Evolutionary conservation across 805 yeast species (phyloP).

Genomic region (Zygosaccharomyces bailii): DNA sequence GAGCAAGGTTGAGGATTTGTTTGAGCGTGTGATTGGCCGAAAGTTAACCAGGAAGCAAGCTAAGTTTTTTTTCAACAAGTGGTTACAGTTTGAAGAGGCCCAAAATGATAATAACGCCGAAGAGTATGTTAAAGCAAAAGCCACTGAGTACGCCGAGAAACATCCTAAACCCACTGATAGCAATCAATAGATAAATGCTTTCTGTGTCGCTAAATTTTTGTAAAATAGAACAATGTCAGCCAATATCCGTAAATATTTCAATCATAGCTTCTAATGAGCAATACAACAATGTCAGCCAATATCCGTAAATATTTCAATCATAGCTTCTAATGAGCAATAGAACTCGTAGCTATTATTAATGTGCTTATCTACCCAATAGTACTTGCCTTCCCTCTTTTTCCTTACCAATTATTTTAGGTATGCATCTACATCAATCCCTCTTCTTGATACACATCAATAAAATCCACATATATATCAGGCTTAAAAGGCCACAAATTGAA

Average conservation of each 20-base stretch:
- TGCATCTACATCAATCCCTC: constrained; percentile 8
- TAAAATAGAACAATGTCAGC: constrained; percentile 2
- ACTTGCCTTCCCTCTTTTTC: not conserved
- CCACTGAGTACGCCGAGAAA: constrained; percentile 64
- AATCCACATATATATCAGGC: constrained; percentile 51
- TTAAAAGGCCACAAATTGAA: constrained; percentile 84
- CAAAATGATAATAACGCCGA: constrained; percentile 62
- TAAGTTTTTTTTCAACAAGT: constrained; percentile 88
- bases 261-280: no score
- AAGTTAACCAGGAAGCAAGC: constrained; percentile 85
- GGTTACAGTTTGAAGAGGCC: constrained; percentile 79
- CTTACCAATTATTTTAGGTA: not conserved
- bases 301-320: not conserved
- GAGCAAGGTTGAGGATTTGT: constrained; percentile 67
- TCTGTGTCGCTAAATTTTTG: no score
- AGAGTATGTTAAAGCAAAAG: constrained; percentile 87
- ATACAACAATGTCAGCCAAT: no score
- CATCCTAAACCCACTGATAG: constrained; percentile 16
- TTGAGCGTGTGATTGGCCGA: constrained; percentile 68
- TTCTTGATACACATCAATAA: constrained; percentile 37
- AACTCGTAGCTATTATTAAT: no score
- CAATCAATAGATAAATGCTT: no score
- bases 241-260: no score
- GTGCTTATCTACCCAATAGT: not conserved
- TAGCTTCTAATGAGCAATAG: no score